These are phyloP conservation scores for Leptographium lundbergii DNA, from an alignment of 2,329 filamentous ascomycete species.

Conservation along the genomic window DNA sequence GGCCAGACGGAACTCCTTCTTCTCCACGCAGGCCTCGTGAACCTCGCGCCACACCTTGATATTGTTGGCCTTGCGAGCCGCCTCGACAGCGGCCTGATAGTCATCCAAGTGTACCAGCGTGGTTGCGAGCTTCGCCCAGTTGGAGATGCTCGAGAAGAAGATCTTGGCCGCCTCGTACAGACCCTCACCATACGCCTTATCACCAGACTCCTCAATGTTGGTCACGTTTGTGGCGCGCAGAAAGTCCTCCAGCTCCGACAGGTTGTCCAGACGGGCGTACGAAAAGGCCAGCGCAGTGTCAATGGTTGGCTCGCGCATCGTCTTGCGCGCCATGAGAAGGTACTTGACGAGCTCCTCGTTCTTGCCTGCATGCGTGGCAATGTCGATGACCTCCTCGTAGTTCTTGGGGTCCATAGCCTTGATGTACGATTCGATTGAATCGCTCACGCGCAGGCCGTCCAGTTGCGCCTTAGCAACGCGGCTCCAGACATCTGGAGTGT, in stretches of 20 bases:
- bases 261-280: conserved; percentile 82
- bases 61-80: conserved; percentile 95
- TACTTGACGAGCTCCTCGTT: conserved; percentile 96
- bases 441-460: conserved; percentile 82
- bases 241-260: conserved; percentile 92
- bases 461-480: conserved; percentile 96
- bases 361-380: conserved; percentile 88
- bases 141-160: conserved; percentile 95
- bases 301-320: conserved; percentile 80
- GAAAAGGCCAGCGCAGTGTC: conserved; percentile 91
- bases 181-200: conserved; percentile 94
- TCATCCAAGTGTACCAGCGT: conserved; percentile 94
- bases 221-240: conserved; percentile 85
- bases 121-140: conserved; percentile 98
- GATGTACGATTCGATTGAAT: conserved; percentile 95
- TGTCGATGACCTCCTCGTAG: conserved; percentile 92
- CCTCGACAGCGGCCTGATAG: conserved; percentile 95
- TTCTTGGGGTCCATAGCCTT: conserved; percentile 87
- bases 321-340: conserved; percentile 95
- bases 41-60: conserved; percentile 99
- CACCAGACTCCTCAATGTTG: conserved; percentile 90
- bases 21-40: conserved; percentile 86
- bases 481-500: conserved; percentile 93
- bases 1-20: conserved; percentile 97
- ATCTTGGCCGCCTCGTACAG: conserved; percentile 96